Evolutionary conservation across 2,329 filamentous ascomycete genomes (phyloP).

Genomic region (Trichothecium sympodiale): DNA sequence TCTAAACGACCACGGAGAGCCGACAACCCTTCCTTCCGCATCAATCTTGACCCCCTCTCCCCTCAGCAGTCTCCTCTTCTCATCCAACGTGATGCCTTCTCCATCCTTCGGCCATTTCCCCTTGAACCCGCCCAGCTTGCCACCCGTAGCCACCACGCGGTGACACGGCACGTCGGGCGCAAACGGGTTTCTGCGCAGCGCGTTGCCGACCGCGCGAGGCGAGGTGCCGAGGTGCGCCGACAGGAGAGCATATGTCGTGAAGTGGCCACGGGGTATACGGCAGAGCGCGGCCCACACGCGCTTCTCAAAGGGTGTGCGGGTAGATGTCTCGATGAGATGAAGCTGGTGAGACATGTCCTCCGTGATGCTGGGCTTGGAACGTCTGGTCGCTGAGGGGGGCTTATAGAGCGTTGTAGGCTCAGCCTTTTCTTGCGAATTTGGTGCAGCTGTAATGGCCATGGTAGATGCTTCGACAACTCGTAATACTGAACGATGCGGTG

Average conservation of each 20-base stretch:
- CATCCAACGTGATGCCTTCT: slow-evolving; percentile 49
- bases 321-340: slow-evolving; percentile 29
- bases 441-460: no score
- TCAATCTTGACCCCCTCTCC: slow-evolving; percentile 57
- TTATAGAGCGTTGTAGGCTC: background rate
- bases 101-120: slow-evolving; percentile 53
- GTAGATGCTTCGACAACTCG: no score
- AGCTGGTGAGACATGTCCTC: slow-evolving; percentile 26
- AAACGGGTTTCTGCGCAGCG: slow-evolving; percentile 69
- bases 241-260: slow-evolving; percentile 69
- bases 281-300: slow-evolving; percentile 61
- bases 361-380: background rate
- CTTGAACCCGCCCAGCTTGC: slow-evolving; percentile 61
- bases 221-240: slow-evolving; percentile 58
- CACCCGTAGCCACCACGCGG: slow-evolving; percentile 63
- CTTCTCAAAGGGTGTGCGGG: slow-evolving; percentile 45
- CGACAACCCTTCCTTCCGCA: slow-evolving; percentile 45
- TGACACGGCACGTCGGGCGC: slow-evolving; percentile 76
- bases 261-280: slow-evolving; percentile 63
- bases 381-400: background rate
- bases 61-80: slow-evolving; percentile 51
- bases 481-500: no score
- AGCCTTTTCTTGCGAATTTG: background rate
- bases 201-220: slow-evolving; percentile 67
- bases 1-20: slow-evolving; percentile 33